Conservation (phyloP, 192 early-diverging fungal genomes). For the Obelidium mucronatum region DNA sequence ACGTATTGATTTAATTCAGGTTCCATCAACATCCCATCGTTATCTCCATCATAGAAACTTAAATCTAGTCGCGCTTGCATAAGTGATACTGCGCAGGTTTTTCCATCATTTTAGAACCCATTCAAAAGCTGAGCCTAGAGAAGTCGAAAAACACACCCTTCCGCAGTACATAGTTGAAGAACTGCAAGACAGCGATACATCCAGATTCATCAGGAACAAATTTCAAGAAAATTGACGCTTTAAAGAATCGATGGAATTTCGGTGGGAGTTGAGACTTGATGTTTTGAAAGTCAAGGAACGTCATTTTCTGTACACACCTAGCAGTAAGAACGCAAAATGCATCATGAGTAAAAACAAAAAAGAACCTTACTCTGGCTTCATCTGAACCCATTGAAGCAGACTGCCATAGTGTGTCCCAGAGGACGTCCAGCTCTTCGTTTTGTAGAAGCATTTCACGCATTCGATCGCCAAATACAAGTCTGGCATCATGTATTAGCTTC, state of each 20-base stretch:
- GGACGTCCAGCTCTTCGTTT: constrained; percentile 50
- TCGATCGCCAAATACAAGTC: constrained; percentile 4
- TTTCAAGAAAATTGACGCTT: constrained; percentile 46
- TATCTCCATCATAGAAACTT: constrained; percentile 50
- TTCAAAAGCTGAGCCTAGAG: neutral
- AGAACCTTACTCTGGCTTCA: constrained; percentile 19
- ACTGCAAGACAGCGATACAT: constrained; percentile 43
- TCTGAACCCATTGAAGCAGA: constrained; percentile 28
- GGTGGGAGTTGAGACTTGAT: constrained; percentile 27
- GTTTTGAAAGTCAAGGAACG: constrained; percentile 32
- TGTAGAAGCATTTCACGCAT: constrained; percentile 25
- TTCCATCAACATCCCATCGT: constrained; percentile 56
- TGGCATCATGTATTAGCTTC: neutral
- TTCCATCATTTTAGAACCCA: neutral
- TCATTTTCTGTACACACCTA: constrained; percentile 36
- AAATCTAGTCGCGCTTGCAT: constrained; percentile 57
- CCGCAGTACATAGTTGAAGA: constrained; percentile 54
- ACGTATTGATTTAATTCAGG: constrained; percentile 55
- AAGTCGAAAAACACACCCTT: constrained; percentile 40
- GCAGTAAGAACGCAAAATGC: neutral
- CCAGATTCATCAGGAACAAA: constrained; percentile 46
- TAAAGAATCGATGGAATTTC: constrained; percentile 49
- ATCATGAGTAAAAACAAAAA: too few species aligned
- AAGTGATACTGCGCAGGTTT: constrained; percentile 43
- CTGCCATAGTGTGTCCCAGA: constrained; percentile 48